These are phyloP conservation scores for Trypanosoma mega DNA, from an alignment of 208 protist genomes.

Conservation along the genomic window DNA sequence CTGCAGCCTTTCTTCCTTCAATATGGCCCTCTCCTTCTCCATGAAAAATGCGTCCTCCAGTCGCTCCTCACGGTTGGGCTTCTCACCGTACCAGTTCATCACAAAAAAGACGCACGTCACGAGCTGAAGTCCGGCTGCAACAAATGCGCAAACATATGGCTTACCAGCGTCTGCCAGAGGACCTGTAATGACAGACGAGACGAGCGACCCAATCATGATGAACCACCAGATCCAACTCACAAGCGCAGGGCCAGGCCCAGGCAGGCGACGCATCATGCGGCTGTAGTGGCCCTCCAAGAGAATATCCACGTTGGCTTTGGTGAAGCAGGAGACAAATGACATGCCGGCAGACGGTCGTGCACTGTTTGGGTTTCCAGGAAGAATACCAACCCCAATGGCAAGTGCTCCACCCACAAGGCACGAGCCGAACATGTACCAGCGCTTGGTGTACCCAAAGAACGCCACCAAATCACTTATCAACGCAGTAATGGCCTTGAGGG, in stretches of 20 bases:
- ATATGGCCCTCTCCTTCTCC: constrained; percentile 12
- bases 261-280: constrained; percentile 32
- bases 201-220: constrained; percentile 26
- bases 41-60: constrained; percentile 18
- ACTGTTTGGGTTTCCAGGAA: constrained; percentile 26
- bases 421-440: constrained; percentile 32
- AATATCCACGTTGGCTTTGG: constrained; percentile 38
- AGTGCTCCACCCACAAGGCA: constrained; percentile 26
- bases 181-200: constrained; percentile 25
- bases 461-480: constrained; percentile 34
- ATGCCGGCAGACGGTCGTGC: constrained; percentile 24
- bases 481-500: constrained; percentile 33
- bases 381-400: constrained; percentile 22
- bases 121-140: constrained; percentile 28
- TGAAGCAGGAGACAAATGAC: constrained; percentile 33
- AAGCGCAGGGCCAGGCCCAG: constrained; percentile 27
- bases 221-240: constrained; percentile 45
- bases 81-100: constrained; percentile 44
- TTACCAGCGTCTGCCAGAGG: constrained; percentile 34
- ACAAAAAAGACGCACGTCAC: constrained; percentile 23
- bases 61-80: constrained; percentile 30
- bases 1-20: no score
- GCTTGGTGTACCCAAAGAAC: constrained; percentile 41
- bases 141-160: constrained; percentile 25
- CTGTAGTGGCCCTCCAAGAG: constrained; percentile 46